Evolutionary conservation across 345 rosid genomes (phyloP).

Genomic region (Physaria fendleri): DNA sequence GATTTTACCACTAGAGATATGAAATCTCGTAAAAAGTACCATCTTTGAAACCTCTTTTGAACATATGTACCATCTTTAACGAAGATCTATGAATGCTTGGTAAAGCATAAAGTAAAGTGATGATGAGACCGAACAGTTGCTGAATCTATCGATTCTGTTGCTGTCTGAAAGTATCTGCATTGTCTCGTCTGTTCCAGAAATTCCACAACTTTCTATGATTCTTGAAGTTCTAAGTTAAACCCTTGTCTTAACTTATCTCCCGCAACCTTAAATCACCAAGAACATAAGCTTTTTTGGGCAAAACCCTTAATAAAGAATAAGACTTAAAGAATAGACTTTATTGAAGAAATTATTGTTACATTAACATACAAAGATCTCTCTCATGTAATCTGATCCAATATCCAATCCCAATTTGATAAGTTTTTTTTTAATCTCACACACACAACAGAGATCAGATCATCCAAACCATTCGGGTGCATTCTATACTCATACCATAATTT

Average conservation of each 20-base stretch:
- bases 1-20: too few species aligned
- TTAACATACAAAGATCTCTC: conserved; percentile 17
- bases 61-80: neutral
- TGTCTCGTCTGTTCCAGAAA: neutral
- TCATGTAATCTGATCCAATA: conserved; percentile 20
- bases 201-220: neutral
- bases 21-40: neutral
- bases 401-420: neutral
- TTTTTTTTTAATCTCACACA: neutral
- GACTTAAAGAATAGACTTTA: neutral
- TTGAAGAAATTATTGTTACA: neutral
- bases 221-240: neutral
- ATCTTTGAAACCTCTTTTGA: neutral
- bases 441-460: neutral
- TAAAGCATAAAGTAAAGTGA: neutral
- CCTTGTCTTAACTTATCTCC: neutral
- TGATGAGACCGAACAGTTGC: neutral
- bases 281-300: too few species aligned
- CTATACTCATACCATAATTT: conserved; percentile 9
- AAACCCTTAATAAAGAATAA: too few species aligned
- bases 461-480: neutral
- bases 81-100: neutral
- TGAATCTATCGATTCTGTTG: neutral
- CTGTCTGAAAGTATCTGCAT: neutral
- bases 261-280: neutral